Evolutionary conservation across 2,329 filamentous ascomycete genomes (phyloP).

Genomic region (Neonectria ditissima): DNA sequence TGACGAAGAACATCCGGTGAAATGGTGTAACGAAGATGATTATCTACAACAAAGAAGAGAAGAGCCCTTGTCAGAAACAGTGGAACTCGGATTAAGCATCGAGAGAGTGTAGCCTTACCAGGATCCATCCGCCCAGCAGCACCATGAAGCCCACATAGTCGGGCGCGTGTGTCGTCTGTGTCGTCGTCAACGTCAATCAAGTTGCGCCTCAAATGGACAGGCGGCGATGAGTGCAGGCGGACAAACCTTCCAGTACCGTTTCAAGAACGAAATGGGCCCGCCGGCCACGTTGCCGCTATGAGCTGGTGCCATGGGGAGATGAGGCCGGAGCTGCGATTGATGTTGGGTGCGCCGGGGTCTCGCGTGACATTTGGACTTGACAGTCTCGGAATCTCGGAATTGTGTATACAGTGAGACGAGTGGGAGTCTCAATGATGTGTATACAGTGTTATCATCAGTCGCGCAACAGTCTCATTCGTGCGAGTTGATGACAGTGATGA

Average conservation of each 20-base stretch:
- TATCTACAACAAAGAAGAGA: constrained; percentile 39
- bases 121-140: constrained; percentile 75
- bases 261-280: constrained; percentile 47
- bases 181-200: constrained; percentile 5
- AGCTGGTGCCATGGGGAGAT: constrained; percentile 43
- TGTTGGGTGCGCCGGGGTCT: constrained; percentile 10
- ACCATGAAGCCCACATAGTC: constrained; percentile 86
- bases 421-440: background rate
- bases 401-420: background rate
- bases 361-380: constrained; percentile 28
- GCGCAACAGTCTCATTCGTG: background rate
- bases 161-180: constrained; percentile 82
- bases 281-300: constrained; percentile 32
- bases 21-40: constrained; percentile 76
- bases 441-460: background rate
- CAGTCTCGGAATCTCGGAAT: background rate
- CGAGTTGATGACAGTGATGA: background rate
- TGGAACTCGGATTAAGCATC: constrained; percentile 10
- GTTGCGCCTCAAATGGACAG: background rate
- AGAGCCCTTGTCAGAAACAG: constrained; percentile 3
- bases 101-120: constrained; percentile 56
- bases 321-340: constrained; percentile 5
- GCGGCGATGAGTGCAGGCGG: background rate
- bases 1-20: constrained; percentile 92
- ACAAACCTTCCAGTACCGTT: constrained; percentile 62